Percentiles rank a stretch among this genome's conserved stretches.
phyloP scores from a whole-genome alignment of 345 rosid species.

The Populus simonii region DNA sequence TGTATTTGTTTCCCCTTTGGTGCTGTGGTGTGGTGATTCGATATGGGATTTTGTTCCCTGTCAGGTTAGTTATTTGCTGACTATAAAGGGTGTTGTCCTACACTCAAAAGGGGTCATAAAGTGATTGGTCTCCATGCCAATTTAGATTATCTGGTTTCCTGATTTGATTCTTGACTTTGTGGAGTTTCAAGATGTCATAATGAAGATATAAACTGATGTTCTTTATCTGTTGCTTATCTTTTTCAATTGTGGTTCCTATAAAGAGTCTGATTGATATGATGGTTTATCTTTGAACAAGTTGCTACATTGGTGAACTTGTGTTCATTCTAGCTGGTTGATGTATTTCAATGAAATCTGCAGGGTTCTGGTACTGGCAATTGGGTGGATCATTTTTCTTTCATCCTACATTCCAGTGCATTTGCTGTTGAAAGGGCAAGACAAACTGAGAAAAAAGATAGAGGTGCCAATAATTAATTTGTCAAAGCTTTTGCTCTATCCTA shows the following conservation, averaged over 20 bases:
- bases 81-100: background rate
- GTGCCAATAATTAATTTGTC: slow-evolving; percentile 28
- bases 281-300: background rate
- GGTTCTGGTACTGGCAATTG: slow-evolving; percentile 67
- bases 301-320: background rate
- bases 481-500: background rate
- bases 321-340: slow-evolving; percentile 12
- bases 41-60: slow-evolving; percentile 78
- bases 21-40: slow-evolving; percentile 81
- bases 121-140: background rate
- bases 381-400: slow-evolving; percentile 91
- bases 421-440: slow-evolving; percentile 76
- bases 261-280: background rate
- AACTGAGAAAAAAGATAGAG: slow-evolving; percentile 80
- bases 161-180: background rate
- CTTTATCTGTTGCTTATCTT: background rate
- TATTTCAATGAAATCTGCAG: slow-evolving; percentile 39
- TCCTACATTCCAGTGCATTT: slow-evolving; percentile 67
- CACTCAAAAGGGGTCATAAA: background rate
- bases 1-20: slow-evolving; percentile 89
- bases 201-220: background rate
- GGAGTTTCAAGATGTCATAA: background rate
- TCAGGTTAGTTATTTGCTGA: slow-evolving; percentile 48
- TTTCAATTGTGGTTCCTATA: background rate
- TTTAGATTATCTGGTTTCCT: background rate